Percentiles rank a stretch among this genome's conserved stretches.
These are phyloP conservation scores for Chlorophyllum brunneum DNA, from an alignment of 768 basidiomycete genomes.

Conservation along the genomic window DNA sequence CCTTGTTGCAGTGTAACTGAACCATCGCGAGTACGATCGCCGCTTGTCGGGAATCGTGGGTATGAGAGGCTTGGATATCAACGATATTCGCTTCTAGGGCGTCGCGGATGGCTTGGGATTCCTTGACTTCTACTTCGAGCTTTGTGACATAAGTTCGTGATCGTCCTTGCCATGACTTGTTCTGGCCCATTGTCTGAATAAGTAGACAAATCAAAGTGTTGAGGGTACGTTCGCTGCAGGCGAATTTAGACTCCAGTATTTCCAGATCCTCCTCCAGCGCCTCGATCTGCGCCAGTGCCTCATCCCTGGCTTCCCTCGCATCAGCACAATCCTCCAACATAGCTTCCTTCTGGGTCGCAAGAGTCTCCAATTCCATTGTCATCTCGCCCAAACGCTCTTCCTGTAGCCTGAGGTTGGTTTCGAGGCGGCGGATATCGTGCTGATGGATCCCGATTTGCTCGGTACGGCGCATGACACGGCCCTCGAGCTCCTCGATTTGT, in stretches of 20 bases:
- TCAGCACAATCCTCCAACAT: slow-evolving; percentile 86
- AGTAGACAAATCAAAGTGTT: slow-evolving; percentile 35
- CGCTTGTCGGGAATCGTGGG: background rate
- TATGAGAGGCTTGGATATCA: background rate
- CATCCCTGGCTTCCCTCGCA: slow-evolving; percentile 69
- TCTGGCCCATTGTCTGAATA: slow-evolving; percentile 28
- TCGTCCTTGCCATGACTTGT: slow-evolving; percentile 2
- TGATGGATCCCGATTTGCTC: slow-evolving; percentile 78
- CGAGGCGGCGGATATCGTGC: slow-evolving; percentile 73
- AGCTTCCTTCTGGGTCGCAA: slow-evolving; percentile 64
- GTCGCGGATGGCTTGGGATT: background rate
- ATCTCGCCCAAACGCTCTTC: slow-evolving; percentile 74
- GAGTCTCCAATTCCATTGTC: slow-evolving; percentile 63
- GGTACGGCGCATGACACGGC: slow-evolving; percentile 57
- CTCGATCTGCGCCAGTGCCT: slow-evolving; percentile 53
- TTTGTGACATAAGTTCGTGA: background rate
- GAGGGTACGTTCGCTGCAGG: slow-evolving; percentile 31
- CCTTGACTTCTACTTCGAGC: background rate
- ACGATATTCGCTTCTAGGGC: slow-evolving; percentile 2
- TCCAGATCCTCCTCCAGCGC: slow-evolving; percentile 62
- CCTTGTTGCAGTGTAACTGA: slow-evolving; percentile 13
- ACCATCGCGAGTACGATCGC: slow-evolving; percentile 1
- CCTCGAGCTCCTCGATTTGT: slow-evolving; percentile 69
- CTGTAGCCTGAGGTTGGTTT: slow-evolving; percentile 68
- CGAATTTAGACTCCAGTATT: slow-evolving; percentile 24